Evolutionary conservation across 495 filamentous ascomycete species (phyloP), one percentile per base, ranked within the genome.

Genomic region (Daldinia bambusicola): DNA sequence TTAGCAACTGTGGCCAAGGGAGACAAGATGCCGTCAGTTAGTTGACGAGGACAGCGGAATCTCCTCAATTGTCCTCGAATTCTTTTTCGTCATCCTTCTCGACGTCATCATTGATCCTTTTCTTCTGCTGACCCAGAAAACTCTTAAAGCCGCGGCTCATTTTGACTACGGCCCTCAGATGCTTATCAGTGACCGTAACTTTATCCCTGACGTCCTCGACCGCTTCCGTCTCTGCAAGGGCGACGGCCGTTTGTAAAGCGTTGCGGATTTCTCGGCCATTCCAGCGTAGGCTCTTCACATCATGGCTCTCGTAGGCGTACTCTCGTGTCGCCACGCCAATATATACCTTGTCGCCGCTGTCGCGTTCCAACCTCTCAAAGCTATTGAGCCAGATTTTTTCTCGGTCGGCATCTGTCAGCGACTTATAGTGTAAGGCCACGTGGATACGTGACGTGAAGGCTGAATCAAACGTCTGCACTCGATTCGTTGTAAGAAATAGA

Each of bases 201-300:
- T 10, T 48, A 48, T 48, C 43, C 18, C 20, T 48, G 9, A 22
- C 1, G 3, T 48, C 4, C 16, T 48, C 43, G 10, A 48, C 16
- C 4, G 43, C 43, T 18, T 48, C 43, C 8, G 43, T 48, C 43
- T 48, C 43, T 18, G 43, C 43, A 48, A 48, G 43, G 9, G 43
- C 43, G 16, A 22, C 18, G 2, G 80, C 80, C 6, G 80, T 83
- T 73, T 83, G 81, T 64, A 83, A 45, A 1, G 77, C 80, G 52
- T 82, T 82, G 56, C 80, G 75, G 55, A 81, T 82, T 72, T 81
- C 80, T 40, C 79, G 76, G 6, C 80, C 80, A 55, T 82, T 82
- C 72, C 76, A 78, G 20, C 74, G 65, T 62, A 81, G 63, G 32
- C 48, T 60, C 16, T 65, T 56, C 22, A 82, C 76, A 18, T 77